A percentile compares a stretch with the other conserved stretches of the same genome.
phyloP scores from a whole-genome alignment of 208 protist species.

The Acanthamoeba castellanii region DNA sequence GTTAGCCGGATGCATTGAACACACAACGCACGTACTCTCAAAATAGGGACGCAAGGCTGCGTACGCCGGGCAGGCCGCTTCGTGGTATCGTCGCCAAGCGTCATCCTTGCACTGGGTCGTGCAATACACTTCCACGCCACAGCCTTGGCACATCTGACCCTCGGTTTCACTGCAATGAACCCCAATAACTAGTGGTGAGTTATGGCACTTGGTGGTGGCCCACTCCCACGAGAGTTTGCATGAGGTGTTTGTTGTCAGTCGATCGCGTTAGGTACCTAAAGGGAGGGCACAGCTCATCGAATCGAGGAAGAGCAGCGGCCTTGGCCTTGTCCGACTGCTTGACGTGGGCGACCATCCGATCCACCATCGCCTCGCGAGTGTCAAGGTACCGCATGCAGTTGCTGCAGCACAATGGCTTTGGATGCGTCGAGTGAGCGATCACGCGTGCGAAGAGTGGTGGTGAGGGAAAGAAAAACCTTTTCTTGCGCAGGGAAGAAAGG shows the following conservation, averaged over 20 bases:
- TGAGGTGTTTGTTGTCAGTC: neutral
- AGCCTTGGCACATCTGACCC: neutral
- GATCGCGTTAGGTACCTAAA: neutral
- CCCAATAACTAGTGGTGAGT: neutral
- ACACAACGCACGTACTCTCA: neutral
- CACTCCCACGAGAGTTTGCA: neutral
- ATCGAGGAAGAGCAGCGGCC: neutral
- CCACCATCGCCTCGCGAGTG: conserved; percentile 16
- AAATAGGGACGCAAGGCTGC: neutral
- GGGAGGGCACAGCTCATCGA: conserved; percentile 13
- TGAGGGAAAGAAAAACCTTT: neutral
- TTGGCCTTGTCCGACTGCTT: neutral
- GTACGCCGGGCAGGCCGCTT: neutral
- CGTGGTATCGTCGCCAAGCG: conserved; percentile 19
- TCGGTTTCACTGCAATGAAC: neutral
- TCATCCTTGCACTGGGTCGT: neutral
- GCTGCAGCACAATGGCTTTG: conserved; percentile 16
- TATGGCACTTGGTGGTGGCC: too few species aligned
- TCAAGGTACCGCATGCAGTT: conserved; percentile 26
- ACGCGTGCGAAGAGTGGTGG: neutral
- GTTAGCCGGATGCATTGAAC: neutral
- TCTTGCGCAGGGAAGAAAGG: neutral
- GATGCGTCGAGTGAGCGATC: neutral
- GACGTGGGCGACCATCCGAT: neutral
- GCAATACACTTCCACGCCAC: neutral